These are phyloP conservation scores for Exophiala phaeomuriformis DNA, from an alignment of 2,329 filamentous ascomycete genomes.

Conservation along the genomic window DNA sequence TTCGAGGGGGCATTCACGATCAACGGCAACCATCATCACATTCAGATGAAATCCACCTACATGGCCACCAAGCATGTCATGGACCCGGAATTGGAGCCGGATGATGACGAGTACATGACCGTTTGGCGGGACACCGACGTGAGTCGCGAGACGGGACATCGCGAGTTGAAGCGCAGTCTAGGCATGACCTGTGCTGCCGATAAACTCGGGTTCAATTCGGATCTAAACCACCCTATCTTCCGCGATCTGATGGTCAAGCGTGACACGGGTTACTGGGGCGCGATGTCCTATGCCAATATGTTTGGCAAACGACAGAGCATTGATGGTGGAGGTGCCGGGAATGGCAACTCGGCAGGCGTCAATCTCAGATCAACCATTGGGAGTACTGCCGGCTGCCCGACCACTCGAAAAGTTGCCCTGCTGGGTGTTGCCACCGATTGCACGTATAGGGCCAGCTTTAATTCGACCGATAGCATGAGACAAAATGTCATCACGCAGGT, in stretches of 20 bases:
- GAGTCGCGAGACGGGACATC: slow-evolving; percentile 38
- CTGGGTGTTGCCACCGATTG: slow-evolving; percentile 92
- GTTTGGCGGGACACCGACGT: slow-evolving; percentile 90
- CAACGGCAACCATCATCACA: slow-evolving; percentile 74
- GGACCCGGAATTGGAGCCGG: slow-evolving; percentile 58
- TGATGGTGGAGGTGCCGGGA: slow-evolving; percentile 56
- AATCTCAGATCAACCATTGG: slow-evolving; percentile 76
- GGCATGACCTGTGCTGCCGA: slow-evolving; percentile 63
- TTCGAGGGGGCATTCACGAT: slow-evolving; percentile 88
- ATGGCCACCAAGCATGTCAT: slow-evolving; percentile 60
- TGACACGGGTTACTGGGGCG: slow-evolving; percentile 50
- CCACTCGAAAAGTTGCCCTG: slow-evolving; percentile 81
- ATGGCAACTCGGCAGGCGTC: slow-evolving; percentile 69
- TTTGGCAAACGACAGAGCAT: slow-evolving; percentile 61
- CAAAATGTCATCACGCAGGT: slow-evolving; percentile 74
- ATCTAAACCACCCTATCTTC: slow-evolving; percentile 61
- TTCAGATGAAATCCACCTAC: slow-evolving; percentile 70
- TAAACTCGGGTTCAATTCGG: slow-evolving; percentile 68
- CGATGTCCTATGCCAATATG: slow-evolving; percentile 57
- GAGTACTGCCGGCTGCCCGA: slow-evolving; percentile 73
- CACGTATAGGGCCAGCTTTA: slow-evolving; percentile 69
- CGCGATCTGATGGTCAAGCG: slow-evolving; percentile 37
- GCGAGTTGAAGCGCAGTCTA: slow-evolving; percentile 58
- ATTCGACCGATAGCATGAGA: slow-evolving; percentile 56
- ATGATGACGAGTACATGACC: slow-evolving; percentile 70